A percentile compares a stretch with the other conserved stretches of the same genome.
These are phyloP conservation scores for Kuraishia ogatae DNA, from an alignment of 805 yeast genomes.

Conservation along the genomic window DNA sequence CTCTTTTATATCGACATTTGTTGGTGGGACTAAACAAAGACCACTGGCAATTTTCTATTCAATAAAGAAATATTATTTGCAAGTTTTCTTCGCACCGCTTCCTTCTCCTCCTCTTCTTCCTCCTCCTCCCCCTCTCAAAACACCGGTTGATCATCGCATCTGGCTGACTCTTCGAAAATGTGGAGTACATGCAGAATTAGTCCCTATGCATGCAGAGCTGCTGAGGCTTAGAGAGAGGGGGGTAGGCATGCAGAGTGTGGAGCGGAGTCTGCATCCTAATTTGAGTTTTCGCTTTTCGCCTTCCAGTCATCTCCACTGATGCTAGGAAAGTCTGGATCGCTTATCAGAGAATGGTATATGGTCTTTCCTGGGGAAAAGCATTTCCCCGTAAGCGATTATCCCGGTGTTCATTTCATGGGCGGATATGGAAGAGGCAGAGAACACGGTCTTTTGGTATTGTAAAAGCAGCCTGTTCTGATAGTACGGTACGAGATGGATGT, in stretches of 20 bases:
- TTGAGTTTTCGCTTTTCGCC: background rate
- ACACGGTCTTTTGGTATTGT: too few species aligned
- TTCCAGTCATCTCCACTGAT: too few species aligned
- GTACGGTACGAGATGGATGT: too few species aligned
- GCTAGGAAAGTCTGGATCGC: too few species aligned
- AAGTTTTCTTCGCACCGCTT: background rate
- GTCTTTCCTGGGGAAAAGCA: too few species aligned
- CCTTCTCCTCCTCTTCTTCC: background rate
- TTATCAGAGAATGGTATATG: too few species aligned
- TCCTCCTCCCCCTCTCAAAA: background rate
- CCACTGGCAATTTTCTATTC: background rate
- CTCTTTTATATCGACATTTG: background rate
- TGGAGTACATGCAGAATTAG: background rate
- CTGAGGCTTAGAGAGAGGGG: background rate
- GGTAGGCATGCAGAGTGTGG: background rate
- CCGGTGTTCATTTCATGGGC: too few species aligned
- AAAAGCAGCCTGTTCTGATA: too few species aligned
- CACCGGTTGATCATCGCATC: background rate
- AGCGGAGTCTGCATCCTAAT: background rate
- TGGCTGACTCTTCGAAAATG: background rate
- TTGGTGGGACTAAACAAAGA: background rate
- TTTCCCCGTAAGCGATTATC: too few species aligned
- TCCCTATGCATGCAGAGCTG: background rate
- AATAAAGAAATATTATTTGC: too few species aligned
- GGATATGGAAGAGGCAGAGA: too few species aligned